phyloP scores from a whole-genome alignment of 1,284 basidiomycete genomes.

The Gyrodon tennesseensis region DNA sequence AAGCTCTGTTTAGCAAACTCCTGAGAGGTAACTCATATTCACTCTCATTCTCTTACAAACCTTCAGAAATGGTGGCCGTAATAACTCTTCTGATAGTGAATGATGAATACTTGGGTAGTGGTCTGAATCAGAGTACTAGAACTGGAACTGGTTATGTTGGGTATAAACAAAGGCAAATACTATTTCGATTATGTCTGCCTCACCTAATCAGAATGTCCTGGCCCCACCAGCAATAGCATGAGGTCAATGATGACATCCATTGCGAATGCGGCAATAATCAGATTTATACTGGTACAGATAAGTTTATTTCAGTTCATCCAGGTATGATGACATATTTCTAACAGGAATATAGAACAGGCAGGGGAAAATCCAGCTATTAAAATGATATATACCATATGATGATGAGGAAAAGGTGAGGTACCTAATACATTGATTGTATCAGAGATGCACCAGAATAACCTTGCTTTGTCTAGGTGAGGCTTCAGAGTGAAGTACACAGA shows the following conservation, averaged over 20 bases:
- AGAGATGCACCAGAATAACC: conserved; percentile 13
- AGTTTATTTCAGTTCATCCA: neutral
- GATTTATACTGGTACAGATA: conserved; percentile 39
- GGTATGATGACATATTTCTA: neutral
- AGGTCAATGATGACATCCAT: conserved; percentile 4
- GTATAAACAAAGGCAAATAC: too few species aligned
- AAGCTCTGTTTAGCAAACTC: neutral
- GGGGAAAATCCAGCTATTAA: conserved; percentile 95
- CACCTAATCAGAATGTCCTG: conserved; percentile 19
- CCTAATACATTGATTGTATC: conserved; percentile 2
- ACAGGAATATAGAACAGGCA: conserved; percentile 76
- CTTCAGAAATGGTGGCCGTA: too few species aligned
- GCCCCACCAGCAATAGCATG: too few species aligned
- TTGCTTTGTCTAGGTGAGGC: conserved; percentile 61
- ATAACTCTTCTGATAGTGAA: too few species aligned
- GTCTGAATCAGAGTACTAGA: too few species aligned
- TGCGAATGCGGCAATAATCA: conserved; percentile 35
- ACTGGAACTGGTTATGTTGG: too few species aligned
- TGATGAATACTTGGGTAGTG: too few species aligned
- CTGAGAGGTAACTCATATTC: neutral
- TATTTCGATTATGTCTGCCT: too few species aligned
- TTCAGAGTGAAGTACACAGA: conserved; percentile 94
- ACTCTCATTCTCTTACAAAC: too few species aligned
- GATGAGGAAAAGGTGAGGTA: conserved; percentile 87
- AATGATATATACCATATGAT: conserved; percentile 97